Conservation (phyloP, 2,329 filamentous ascomycete genomes). For the Sclerotinia nivalis region DNA sequence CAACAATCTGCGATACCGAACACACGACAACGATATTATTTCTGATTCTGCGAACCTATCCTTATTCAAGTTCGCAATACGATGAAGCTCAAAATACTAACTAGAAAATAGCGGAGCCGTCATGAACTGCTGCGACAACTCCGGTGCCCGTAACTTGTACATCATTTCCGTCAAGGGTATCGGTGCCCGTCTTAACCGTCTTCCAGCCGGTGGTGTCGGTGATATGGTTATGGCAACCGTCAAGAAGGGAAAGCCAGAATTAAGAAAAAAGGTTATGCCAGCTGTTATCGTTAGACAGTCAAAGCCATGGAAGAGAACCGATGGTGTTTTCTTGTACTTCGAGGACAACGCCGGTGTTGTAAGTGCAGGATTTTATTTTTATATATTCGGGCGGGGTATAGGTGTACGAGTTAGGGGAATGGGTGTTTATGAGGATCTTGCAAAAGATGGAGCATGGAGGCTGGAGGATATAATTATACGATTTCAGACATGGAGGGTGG, state of each 20-base stretch:
- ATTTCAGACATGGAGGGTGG: not conserved
- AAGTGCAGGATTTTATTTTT: constrained; percentile 49
- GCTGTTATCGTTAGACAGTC: constrained; percentile 98
- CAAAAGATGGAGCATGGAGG: not conserved
- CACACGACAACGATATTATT: constrained; percentile 28
- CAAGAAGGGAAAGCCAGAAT: constrained; percentile 99
- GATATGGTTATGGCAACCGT: constrained; percentile 99
- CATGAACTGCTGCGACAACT: constrained; percentile 99
- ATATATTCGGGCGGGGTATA: not conserved
- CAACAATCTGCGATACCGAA: constrained; percentile 38
- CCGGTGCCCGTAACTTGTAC: constrained; percentile 97
- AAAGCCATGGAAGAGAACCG: constrained; percentile 98
- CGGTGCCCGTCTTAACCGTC: constrained; percentile 94
- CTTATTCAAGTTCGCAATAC: constrained; percentile 10
- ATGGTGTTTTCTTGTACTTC: constrained; percentile 99
- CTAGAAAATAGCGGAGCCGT: constrained; percentile 75
- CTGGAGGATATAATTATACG: not conserved
- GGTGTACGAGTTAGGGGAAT: not conserved
- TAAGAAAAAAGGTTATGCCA: constrained; percentile 99
- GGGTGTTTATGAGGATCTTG: not conserved
- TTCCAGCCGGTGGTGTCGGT: constrained; percentile 95
- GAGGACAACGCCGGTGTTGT: constrained; percentile 99
- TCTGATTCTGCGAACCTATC: not conserved
- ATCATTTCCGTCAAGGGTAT: constrained; percentile 99
- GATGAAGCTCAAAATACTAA: constrained; percentile 24